Percentiles rank a stretch among this genome's conserved stretches.
phyloP scores from a whole-genome alignment of 768 basidiomycete genomes.

The Psilocybe subaeruginosa region DNA sequence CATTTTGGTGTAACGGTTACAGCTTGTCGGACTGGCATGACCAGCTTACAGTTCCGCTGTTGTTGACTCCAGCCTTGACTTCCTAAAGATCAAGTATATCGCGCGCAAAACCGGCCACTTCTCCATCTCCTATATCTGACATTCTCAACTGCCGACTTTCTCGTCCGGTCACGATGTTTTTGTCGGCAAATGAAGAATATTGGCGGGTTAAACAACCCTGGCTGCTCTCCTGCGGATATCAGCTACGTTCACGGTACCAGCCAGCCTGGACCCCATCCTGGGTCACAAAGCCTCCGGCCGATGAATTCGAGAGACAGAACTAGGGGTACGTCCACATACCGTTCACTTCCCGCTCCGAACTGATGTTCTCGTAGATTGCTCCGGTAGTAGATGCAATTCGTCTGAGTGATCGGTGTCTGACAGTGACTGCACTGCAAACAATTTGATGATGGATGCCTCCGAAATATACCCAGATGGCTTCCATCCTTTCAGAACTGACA shows the following conservation, averaged over 20 bases:
- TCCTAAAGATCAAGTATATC: too few species aligned
- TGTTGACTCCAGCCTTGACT: too few species aligned
- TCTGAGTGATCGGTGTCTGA: constrained; percentile 18
- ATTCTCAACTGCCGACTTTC: too few species aligned
- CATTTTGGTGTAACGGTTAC: too few species aligned
- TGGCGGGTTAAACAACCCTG: constrained; percentile 30
- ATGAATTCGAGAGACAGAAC: not conserved
- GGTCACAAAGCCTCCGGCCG: constrained; percentile 10
- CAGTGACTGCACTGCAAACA: constrained; percentile 18
- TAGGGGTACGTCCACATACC: not conserved
- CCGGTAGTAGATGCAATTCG: constrained; percentile 29
- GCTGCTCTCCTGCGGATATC: constrained; percentile 31
- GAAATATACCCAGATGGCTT: constrained; percentile 19
- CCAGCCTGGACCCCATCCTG: constrained; percentile 39
- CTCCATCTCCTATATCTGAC: too few species aligned
- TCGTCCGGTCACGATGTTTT: not conserved
- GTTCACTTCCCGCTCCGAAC: too few species aligned
- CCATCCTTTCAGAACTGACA: constrained; percentile 18
- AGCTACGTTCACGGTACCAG: constrained; percentile 31
- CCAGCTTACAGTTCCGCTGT: too few species aligned
- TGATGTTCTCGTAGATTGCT: constrained; percentile 5
- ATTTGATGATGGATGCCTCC: constrained; percentile 23
- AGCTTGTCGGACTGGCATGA: too few species aligned
- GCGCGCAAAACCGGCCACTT: too few species aligned
- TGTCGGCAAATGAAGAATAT: not conserved